phyloP scores from a whole-genome alignment of 495 filamentous ascomycete species.

The Xylaria grammica region DNA sequence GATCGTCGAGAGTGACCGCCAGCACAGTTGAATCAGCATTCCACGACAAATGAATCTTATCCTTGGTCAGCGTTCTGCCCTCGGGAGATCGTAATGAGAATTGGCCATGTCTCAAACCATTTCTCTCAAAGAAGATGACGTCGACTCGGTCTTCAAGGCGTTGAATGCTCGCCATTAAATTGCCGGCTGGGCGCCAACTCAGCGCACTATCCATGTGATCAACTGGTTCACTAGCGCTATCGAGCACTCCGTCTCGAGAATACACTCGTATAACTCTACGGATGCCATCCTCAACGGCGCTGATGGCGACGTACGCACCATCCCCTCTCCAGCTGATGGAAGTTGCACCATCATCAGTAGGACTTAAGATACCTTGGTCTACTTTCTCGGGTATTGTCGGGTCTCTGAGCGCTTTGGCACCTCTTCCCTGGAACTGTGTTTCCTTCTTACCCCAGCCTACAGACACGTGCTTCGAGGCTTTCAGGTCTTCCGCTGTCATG shows the following conservation, averaged over 20 bases:
- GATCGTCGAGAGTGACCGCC: conserved; percentile 75
- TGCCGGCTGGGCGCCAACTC: conserved; percentile 90
- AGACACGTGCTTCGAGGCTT: conserved; percentile 91
- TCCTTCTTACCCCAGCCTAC: conserved; percentile 99
- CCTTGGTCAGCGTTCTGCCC: conserved; percentile 57
- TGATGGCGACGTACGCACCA: conserved; percentile 88
- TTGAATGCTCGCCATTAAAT: conserved; percentile 85
- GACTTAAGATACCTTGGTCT: conserved; percentile 79
- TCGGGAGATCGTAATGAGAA: conserved; percentile 74
- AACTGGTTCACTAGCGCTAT: conserved; percentile 92
- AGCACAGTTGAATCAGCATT: conserved; percentile 90
- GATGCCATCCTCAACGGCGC: conserved; percentile 66
- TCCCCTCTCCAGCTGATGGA: conserved; percentile 94
- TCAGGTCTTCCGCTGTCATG: conserved; percentile 76
- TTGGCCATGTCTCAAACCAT: conserved; percentile 91
- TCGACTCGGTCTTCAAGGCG: conserved; percentile 70
- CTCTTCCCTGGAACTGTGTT: conserved; percentile 94
- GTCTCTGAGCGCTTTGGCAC: conserved; percentile 80
- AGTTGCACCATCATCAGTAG: conserved; percentile 68
- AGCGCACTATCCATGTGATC: conserved; percentile 84
- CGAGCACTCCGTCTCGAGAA: conserved; percentile 84
- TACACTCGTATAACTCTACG: conserved; percentile 86
- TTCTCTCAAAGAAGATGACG: conserved; percentile 95
- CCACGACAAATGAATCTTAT: conserved; percentile 74
- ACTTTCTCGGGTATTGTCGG: conserved; percentile 94